A percentile compares a stretch with the other conserved stretches of the same genome.
These are phyloP conservation scores for Thymus mandschuricus DNA, from an alignment of 257 asterid genomes.

Conservation along the genomic window DNA sequence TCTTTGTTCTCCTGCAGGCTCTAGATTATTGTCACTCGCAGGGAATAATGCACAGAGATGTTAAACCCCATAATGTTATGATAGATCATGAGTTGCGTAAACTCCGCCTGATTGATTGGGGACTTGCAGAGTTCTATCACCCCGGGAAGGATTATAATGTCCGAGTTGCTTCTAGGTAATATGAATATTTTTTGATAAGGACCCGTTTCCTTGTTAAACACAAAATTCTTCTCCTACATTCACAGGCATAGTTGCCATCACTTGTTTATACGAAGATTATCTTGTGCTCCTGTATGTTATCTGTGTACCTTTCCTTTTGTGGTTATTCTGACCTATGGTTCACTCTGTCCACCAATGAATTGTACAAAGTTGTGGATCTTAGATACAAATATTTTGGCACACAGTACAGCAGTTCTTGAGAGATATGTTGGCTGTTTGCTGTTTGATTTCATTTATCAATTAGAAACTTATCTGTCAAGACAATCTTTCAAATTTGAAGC, in stretches of 20 bases:
- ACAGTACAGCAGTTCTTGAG: not conserved
- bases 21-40: slow-evolving; percentile 80
- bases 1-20: slow-evolving; percentile 50
- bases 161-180: slow-evolving; percentile 85
- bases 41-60: slow-evolving; percentile 61
- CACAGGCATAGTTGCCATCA: not conserved
- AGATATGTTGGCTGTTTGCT: not conserved
- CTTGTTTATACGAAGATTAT: not conserved
- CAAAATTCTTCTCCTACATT: not conserved
- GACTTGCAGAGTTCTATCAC: slow-evolving; percentile 58
- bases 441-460: no score
- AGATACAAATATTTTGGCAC: not conserved
- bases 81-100: slow-evolving; percentile 81
- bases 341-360: not conserved
- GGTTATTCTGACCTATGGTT: not conserved
- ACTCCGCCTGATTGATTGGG: slow-evolving; percentile 87
- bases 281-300: not conserved
- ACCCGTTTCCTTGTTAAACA: slow-evolving; percentile 17
- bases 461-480: no score
- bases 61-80: slow-evolving; percentile 88
- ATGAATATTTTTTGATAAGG: slow-evolving; percentile 6
- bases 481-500: no score
- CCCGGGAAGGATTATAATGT: slow-evolving; percentile 83
- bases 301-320: not conserved
- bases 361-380: not conserved